Evolutionary conservation across 1,139 yeast species (phyloP).

Genomic region (Suhomyces kunorum): DNA sequence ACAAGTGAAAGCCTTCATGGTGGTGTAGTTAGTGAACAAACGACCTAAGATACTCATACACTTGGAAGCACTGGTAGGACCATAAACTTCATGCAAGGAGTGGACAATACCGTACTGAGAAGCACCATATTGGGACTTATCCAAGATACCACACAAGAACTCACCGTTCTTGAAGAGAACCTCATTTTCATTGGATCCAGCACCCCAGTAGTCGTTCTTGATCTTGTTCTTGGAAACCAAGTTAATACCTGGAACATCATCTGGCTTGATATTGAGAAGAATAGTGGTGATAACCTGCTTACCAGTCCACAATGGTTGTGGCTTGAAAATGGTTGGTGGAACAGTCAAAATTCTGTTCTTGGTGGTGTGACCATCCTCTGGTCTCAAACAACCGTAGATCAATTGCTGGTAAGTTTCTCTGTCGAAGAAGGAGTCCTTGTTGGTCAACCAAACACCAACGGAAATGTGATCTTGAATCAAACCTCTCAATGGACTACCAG

Average conservation of each 20-base stretch:
- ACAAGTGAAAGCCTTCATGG: slow-evolving; percentile 93
- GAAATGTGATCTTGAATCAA: slow-evolving; percentile 98
- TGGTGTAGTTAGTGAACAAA: slow-evolving; percentile 89
- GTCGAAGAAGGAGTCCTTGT: slow-evolving; percentile 86
- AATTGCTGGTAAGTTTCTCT: slow-evolving; percentile 92
- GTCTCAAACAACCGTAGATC: slow-evolving; percentile 90
- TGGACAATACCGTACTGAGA: slow-evolving; percentile 96
- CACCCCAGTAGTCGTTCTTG: slow-evolving; percentile 94
- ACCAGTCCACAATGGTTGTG: slow-evolving; percentile 96
- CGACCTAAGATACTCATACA: slow-evolving; percentile 89
- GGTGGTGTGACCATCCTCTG: slow-evolving; percentile 97
- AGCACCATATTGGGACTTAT: slow-evolving; percentile 98
- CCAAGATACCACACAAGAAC: slow-evolving; percentile 86
- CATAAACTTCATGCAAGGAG: slow-evolving; percentile 93
- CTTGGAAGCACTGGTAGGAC: slow-evolving; percentile 87
- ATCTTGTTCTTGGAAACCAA: slow-evolving; percentile 81
- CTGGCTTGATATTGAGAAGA: slow-evolving; percentile 80
- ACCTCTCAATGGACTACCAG: slow-evolving; percentile 98
- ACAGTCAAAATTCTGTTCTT: slow-evolving; percentile 70
- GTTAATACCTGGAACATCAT: slow-evolving; percentile 87
- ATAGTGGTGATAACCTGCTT: slow-evolving; percentile 95
- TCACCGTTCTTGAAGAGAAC: slow-evolving; percentile 88
- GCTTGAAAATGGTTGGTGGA: slow-evolving; percentile 88
- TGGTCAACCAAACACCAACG: slow-evolving; percentile 98
- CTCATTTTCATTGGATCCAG: slow-evolving; percentile 76